Evolutionary conservation across 495 filamentous ascomycete genomes (phyloP).

Genomic region (Talaromyces thailandensis): DNA sequence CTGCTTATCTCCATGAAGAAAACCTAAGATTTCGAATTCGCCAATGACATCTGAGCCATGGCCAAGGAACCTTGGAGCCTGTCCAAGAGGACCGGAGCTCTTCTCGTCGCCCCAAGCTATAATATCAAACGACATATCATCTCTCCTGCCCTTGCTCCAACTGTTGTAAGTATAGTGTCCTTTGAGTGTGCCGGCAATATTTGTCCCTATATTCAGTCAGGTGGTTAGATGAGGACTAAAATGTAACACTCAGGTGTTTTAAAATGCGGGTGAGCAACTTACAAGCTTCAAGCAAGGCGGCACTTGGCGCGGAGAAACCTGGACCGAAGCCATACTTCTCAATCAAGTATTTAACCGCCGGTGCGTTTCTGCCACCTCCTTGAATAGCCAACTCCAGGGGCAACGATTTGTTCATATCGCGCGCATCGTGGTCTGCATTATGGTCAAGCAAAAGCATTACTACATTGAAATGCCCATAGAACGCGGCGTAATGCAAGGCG

Average conservation of each 20-base stretch:
- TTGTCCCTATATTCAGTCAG: background rate
- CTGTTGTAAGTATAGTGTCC: background rate
- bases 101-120: background rate
- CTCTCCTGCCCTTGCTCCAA: background rate
- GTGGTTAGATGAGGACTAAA: background rate
- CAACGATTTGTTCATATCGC: background rate
- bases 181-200: background rate
- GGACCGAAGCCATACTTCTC: background rate
- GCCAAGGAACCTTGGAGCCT: background rate
- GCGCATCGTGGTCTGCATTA: background rate
- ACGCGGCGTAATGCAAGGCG: conserved; percentile 1
- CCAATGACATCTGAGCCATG: background rate
- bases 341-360: background rate
- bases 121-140: background rate
- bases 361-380: background rate
- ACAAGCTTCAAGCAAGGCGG: background rate
- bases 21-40: background rate
- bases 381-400: conserved; percentile 2
- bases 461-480: background rate
- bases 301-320: background rate
- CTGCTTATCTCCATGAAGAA: background rate
- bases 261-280: background rate
- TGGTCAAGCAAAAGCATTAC: background rate
- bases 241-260: background rate
- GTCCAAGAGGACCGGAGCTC: background rate